A percentile compares a stretch with the other conserved stretches of the same genome.
phyloP scores from a whole-genome alignment of 2,329 filamentous ascomycete genomes.

The Periglandula ipomoeae region DNA sequence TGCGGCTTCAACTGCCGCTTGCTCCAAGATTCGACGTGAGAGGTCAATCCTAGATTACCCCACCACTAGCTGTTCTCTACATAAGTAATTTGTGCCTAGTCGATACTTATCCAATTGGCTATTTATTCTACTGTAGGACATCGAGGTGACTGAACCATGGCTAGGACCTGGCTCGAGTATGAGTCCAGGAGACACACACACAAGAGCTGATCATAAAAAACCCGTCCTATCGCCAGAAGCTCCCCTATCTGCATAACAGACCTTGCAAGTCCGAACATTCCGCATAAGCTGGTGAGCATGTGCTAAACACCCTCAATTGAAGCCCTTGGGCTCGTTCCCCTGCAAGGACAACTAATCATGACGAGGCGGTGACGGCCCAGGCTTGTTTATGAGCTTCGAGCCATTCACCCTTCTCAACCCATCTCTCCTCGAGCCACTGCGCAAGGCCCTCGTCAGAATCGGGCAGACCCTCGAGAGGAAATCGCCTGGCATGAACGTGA shows the following conservation, averaged over 20 bases:
- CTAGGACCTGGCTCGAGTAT: no score
- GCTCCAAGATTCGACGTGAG: not conserved
- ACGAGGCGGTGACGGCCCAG: slow-evolving; percentile 8
- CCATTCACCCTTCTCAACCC: slow-evolving; percentile 44
- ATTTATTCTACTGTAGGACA: not conserved
- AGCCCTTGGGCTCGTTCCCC: not conserved
- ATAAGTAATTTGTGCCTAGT: not conserved
- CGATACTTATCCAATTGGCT: not conserved
- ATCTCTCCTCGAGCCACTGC: slow-evolving; percentile 42
- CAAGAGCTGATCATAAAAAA: no score
- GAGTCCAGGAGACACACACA: no score
- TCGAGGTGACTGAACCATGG: not conserved
- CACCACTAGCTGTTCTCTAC: no score
- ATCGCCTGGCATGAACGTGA: slow-evolving; percentile 40
- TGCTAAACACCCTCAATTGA: not conserved
- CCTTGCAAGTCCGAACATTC: not conserved
- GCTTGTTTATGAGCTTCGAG: slow-evolving; percentile 26
- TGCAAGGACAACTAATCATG: not conserved
- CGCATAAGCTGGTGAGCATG: not conserved
- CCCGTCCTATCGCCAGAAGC: not conserved
- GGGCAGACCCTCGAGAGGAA: slow-evolving; percentile 38
- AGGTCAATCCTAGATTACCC: not conserved
- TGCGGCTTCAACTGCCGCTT: not conserved
- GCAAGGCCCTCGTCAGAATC: slow-evolving; percentile 37
- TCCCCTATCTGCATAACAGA: not conserved